Base-by-base conservation (phyloP, 495 filamentous ascomycete genomes). In the Penicillium arizonense region DNA sequence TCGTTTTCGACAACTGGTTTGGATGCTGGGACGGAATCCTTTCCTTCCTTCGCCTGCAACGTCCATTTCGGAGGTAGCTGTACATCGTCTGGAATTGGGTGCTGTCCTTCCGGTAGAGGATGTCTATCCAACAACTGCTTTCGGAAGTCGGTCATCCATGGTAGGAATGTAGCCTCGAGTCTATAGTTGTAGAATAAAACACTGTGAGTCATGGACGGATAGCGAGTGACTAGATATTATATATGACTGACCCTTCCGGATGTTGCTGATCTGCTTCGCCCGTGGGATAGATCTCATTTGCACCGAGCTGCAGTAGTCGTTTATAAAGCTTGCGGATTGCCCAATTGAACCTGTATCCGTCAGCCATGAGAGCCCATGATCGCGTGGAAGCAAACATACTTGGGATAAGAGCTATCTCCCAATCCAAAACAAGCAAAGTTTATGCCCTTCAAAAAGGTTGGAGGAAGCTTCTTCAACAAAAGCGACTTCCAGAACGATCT, bases 181-280 rank as follows among this genome's bases (percentile, higher is more conserved):
- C 87, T 88, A 34, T 23, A 30, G 28, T 44, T 37, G 9, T 32
- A 18, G 18, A 18, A 11, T 21, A 24, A 33, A 36, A 10, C 10
- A 46, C 45, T 12, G 32, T 37, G 9, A 49, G 30, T 23, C 11
- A 28, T 9, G n/a, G 21, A 28, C 13, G 24, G 12, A 24, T n/a
- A 34, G 72, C 3, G 11, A 44, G 9, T 18, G 1, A 26, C 24
- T 36, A 1, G 1, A 6, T 39, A 30, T 23, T 7, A 13, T 40
- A 18, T 6, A 43, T 2, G 13, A 73, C 83, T 63, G 67, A 95
- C 88, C 94, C 94, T 77, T 97, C 91, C 34, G 86, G 81, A 80
- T 96, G 89, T 61, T 92, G 88, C 55, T 96, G 91, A 65, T 99
- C 95, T 35, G 85, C 90, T 65, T 97, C 94, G 2, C 89, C 93